Evolutionary conservation across 257 asterid genomes (phyloP).

Genomic region (Solanum microdontum): DNA sequence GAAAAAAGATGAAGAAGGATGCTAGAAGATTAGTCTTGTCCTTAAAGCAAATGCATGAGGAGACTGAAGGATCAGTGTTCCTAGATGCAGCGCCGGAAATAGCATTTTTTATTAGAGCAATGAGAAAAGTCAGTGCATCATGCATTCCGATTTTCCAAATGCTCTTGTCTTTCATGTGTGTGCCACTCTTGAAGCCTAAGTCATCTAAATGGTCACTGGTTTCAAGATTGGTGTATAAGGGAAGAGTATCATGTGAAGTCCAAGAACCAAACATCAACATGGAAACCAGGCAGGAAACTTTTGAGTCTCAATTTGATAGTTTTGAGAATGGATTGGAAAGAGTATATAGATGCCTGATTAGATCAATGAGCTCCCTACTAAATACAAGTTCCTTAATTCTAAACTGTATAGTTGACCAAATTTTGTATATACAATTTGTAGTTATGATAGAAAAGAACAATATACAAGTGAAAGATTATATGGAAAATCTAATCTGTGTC

Average conservation of each 20-base stretch:
- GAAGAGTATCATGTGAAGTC: slow-evolving; percentile 11
- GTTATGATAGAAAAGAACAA: neutral
- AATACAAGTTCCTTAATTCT: neutral
- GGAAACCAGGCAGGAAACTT: slow-evolving; percentile 2
- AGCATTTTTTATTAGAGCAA: slow-evolving; percentile 7
- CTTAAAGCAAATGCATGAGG: slow-evolving; percentile 13
- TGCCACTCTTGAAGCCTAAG: slow-evolving; percentile 9
- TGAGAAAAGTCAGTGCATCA: slow-evolving; percentile 10
- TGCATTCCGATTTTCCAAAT: slow-evolving; percentile 10
- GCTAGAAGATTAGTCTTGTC: slow-evolving; percentile 5
- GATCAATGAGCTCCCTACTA: neutral
- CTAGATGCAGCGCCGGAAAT: slow-evolving; percentile 8
- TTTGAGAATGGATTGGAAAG: neutral
- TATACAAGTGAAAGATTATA: neutral
- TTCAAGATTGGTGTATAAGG: slow-evolving; percentile 15
- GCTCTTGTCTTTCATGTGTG: slow-evolving; percentile 4
- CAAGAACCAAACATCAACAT: neutral
- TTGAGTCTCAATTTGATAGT: neutral
- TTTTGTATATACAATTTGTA: neutral
- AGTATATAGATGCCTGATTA: neutral
- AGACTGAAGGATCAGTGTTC: neutral
- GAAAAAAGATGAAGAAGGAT: slow-evolving; percentile 16
- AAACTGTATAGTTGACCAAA: neutral
- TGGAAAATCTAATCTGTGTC: neutral
- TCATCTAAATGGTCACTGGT: slow-evolving; percentile 17